phyloP scores from a whole-genome alignment of 805 yeast species.

The Saccharomycopsis lassenensis region DNA sequence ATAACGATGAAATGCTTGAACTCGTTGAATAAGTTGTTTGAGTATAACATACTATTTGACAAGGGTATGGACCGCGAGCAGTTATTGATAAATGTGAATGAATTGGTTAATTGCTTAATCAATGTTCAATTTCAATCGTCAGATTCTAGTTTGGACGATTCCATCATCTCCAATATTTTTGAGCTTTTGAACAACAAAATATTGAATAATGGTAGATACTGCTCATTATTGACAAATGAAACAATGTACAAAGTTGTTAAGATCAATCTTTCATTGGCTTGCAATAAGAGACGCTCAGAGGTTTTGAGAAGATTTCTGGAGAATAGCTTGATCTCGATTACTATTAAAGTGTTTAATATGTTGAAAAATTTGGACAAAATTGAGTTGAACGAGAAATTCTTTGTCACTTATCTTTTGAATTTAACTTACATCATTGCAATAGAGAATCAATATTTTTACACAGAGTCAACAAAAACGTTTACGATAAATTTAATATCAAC shows the following conservation, averaged over 20 bases:
- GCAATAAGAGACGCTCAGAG: constrained; percentile 86
- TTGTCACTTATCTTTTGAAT: constrained; percentile 58
- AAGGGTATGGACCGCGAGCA: background rate
- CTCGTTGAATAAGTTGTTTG: constrained; percentile 63
- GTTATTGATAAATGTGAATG: constrained; percentile 24
- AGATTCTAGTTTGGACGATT: constrained; percentile 86
- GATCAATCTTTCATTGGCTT: constrained; percentile 83
- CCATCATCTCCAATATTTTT: constrained; percentile 75
- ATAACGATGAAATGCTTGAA: constrained; percentile 75
- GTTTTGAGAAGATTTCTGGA: constrained; percentile 85
- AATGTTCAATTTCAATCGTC: constrained; percentile 95
- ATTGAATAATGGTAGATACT: constrained; percentile 33
- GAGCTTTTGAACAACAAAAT: constrained; percentile 60
- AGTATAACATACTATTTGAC: constrained; percentile 45
- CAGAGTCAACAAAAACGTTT: constrained; percentile 77
- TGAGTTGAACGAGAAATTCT: constrained; percentile 39
- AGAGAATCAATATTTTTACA: constrained; percentile 69
- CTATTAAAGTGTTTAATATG: constrained; percentile 55
- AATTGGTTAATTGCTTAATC: constrained; percentile 49
- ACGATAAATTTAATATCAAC: constrained; percentile 67
- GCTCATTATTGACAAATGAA: constrained; percentile 64
- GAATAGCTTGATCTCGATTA: constrained; percentile 59
- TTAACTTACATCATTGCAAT: constrained; percentile 75
- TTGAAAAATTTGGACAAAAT: constrained; percentile 55
- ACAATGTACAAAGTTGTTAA: constrained; percentile 81